Percentiles rank a stretch among this genome's conserved stretches.
phyloP scores from a whole-genome alignment of 805 yeast genomes.

The Yarrowia deformans region DNA sequence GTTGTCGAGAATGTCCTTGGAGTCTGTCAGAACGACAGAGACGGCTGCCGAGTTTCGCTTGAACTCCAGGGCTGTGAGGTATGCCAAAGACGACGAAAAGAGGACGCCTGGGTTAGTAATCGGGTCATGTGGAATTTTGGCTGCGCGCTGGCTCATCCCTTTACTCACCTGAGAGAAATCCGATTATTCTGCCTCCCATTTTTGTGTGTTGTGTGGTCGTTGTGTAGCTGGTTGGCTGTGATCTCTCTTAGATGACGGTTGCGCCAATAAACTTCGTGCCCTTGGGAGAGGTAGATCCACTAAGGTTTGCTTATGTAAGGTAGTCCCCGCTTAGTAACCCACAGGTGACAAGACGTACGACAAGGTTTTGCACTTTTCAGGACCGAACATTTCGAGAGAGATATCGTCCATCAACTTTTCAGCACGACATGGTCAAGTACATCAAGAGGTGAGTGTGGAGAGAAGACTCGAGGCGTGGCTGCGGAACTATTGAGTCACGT shows the following conservation, averaged over 20 bases:
- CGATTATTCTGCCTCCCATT: constrained; percentile 54
- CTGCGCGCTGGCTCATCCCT: neutral
- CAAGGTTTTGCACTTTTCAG: constrained; percentile 35
- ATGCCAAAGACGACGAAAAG: constrained; percentile 65
- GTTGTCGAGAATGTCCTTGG: constrained; percentile 61
- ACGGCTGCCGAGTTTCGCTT: constrained; percentile 57
- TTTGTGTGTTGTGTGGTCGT: constrained; percentile 1
- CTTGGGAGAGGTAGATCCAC: neutral
- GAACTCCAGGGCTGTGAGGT: constrained; percentile 66
- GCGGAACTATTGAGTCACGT: neutral
- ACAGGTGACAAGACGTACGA: neutral
- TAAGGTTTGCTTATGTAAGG: neutral
- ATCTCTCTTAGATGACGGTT: constrained; percentile 7
- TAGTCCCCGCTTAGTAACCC: neutral
- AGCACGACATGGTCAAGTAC: constrained; percentile 39
- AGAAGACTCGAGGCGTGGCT: neutral
- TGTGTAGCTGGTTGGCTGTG: constrained; percentile 23
- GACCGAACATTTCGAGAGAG: constrained; percentile 2
- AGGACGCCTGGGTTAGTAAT: constrained; percentile 60
- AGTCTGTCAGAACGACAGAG: constrained; percentile 57
- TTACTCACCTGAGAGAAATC: constrained; percentile 61
- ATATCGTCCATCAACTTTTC: constrained; percentile 24
- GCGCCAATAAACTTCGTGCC: constrained; percentile 35
- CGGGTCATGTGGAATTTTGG: neutral
- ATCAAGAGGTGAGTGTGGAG: constrained; percentile 25